Conservation (phyloP, 768 basidiomycete species). For the Punctularia strigosozonata region DNA sequence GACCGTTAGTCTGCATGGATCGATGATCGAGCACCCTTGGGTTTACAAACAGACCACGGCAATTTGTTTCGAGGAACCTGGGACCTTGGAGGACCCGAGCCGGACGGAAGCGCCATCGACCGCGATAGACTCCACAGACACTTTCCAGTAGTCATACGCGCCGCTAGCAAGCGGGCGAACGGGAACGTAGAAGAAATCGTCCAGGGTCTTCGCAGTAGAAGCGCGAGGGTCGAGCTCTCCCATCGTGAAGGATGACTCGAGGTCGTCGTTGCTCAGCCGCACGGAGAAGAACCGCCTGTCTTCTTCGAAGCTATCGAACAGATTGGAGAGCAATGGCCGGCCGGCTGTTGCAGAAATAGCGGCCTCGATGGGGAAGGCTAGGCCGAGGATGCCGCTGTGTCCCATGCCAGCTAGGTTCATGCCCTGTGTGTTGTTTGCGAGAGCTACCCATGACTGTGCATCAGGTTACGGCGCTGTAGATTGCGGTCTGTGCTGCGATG, state of each 20-base stretch:
- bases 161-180: conserved; percentile 24
- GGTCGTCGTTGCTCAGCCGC: conserved; percentile 28
- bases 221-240: conserved; percentile 32
- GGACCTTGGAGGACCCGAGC: conserved; percentile 33
- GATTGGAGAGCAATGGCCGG: conserved; percentile 32
- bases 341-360: conserved; percentile 34
- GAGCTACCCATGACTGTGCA: conserved; percentile 23
- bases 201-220: conserved; percentile 14
- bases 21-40: too few species aligned
- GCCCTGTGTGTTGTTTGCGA: conserved; percentile 30
- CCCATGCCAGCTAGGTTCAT: conserved; percentile 33
- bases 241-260: conserved; percentile 37
- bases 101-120: conserved; percentile 29
- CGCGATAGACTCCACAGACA: conserved; percentile 33
- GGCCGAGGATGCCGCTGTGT: conserved; percentile 45
- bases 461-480: neutral
- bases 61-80: conserved; percentile 28
- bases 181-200: conserved; percentile 23
- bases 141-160: conserved; percentile 47
- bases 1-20: too few species aligned
- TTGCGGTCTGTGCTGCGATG: neutral
- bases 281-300: conserved; percentile 35
- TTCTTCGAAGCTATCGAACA: conserved; percentile 30
- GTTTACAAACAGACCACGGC: too few species aligned
- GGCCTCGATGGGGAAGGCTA: conserved; percentile 36